Evolutionary conservation across 495 filamentous ascomycete species (phyloP).

Genomic region (Xanthoparmelia taractica): DNA sequence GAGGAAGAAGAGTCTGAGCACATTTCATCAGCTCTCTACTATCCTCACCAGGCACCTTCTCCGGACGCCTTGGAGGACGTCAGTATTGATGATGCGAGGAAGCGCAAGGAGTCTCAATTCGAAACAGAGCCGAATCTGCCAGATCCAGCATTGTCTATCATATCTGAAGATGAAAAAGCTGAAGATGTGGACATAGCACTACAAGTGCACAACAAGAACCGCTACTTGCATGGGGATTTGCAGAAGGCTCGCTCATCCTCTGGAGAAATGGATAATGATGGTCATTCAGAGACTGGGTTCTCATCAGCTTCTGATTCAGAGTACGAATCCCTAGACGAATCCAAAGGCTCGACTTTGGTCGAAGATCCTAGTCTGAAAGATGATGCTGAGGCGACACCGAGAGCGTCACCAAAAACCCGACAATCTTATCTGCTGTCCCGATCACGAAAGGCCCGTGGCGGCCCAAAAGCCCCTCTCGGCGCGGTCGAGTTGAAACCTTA

Average conservation of each 20-base stretch:
- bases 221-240: constrained; percentile 54
- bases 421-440: constrained; percentile 32
- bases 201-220: constrained; percentile 52
- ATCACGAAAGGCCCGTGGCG: constrained; percentile 30
- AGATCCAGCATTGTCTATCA: constrained; percentile 28
- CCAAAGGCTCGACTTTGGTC: constrained; percentile 38
- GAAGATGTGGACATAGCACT: constrained; percentile 54
- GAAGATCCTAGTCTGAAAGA: constrained; percentile 49
- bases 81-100: constrained; percentile 28
- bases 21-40: constrained; percentile 88
- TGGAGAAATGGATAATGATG: constrained; percentile 30
- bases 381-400: constrained; percentile 54
- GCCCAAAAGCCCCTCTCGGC: constrained; percentile 56
- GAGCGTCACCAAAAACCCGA: constrained; percentile 46
- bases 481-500: constrained; percentile 96
- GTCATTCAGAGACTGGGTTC: constrained; percentile 35
- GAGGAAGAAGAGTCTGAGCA: constrained; percentile 87
- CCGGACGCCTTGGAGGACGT: constrained; percentile 40
- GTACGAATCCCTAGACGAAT: constrained; percentile 49
- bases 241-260: constrained; percentile 34
- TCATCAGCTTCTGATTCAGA: constrained; percentile 55
- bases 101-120: constrained; percentile 33
- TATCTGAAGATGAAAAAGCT: constrained; percentile 32
- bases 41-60: constrained; percentile 70
- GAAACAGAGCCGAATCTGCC: constrained; percentile 25